Base-by-base conservation (phyloP, 768 basidiomycete species). In the Tricholoma sp. region DNA sequence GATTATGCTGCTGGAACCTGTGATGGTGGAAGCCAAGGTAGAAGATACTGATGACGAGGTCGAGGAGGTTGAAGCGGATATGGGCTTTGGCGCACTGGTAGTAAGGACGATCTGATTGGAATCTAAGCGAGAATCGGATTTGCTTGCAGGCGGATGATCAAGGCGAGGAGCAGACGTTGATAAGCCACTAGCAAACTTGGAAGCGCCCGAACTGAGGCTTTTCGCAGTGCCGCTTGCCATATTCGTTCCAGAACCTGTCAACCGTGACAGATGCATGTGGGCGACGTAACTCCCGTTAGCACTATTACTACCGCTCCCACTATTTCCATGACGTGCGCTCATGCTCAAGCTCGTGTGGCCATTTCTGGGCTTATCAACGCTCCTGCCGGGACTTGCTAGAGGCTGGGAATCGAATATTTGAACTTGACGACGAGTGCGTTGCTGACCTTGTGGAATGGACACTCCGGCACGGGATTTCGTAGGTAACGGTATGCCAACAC, bases 391-490 rank as follows among this genome's bases (percentile, higher is more conserved):
- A 64, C 86, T 89, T 4, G 84, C 71, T 22, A 92, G 69, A 29
- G 90, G 90, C 66, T 92, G 90, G 2, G 90, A 92, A 66, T 88
- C 80, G 63, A 90, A 89, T 34, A 91, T 92, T 64, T 91, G 86
- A 43, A 91, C 89, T 57, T 88, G 85, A 21, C 82, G 80, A 59
- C 82, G 79, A 11, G 80, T 57, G 50, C 76, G 66, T 58, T 77
- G 73, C 56, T 79, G 80, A 43, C 76, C 77, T 50, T 75, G 79
- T 46, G 83, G 85, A 63, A 84, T 88, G 31, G 80, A 77, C 56
- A 86, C 82, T 37, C 83, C 83, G 22, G 82, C 72, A 47, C 81
- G 86, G 54, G 76, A 77, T 71, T 80, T 86, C 53, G 84, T 83
- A 14, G 85, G 84, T 27, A 80, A 73, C 7, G 93, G 92, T 0